Conservation (phyloP, 768 basidiomycete species). For the Mycena epipterygia region DNA sequence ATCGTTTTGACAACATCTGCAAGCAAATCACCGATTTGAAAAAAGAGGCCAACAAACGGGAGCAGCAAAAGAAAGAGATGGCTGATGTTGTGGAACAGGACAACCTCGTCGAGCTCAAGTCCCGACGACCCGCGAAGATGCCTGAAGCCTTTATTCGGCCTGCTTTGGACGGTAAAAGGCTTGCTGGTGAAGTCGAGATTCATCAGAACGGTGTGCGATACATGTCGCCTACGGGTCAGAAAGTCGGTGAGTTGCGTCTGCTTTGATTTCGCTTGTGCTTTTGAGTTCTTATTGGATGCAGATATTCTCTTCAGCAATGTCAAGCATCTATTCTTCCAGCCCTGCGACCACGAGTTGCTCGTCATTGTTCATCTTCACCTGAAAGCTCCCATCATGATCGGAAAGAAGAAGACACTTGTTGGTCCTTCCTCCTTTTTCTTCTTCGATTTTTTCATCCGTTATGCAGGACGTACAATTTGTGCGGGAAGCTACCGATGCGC, state of each 20-base stretch:
- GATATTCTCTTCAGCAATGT: conserved; percentile 97
- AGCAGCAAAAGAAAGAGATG: conserved; percentile 98
- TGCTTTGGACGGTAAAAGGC: conserved; percentile 92
- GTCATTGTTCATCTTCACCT: conserved; percentile 96
- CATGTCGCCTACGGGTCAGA: conserved; percentile 88
- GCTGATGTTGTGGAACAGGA: conserved; percentile 98
- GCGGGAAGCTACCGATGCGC: conserved; percentile 96
- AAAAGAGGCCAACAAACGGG: conserved; percentile 96
- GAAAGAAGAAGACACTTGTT: conserved; percentile 97
- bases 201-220: conserved; percentile 98
- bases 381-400: conserved; percentile 97
- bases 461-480: conserved; percentile 95
- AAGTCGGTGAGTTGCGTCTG: conserved; percentile 80
- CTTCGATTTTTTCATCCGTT: conserved; percentile 8
- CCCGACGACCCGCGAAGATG: conserved; percentile 86
- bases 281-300: conserved; percentile 45
- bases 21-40: conserved; percentile 96
- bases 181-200: conserved; percentile 98
- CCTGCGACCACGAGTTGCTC: conserved; percentile 95
- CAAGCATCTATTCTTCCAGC: conserved; percentile 99
- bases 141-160: conserved; percentile 95
- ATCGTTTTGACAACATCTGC: conserved; percentile 89
- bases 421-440: conserved; percentile 42
- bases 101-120: conserved; percentile 88
- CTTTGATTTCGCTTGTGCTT: background rate